Conservation (phyloP, 176 grass and related monocot genomes). For the Ensete ventricosum region DNA sequence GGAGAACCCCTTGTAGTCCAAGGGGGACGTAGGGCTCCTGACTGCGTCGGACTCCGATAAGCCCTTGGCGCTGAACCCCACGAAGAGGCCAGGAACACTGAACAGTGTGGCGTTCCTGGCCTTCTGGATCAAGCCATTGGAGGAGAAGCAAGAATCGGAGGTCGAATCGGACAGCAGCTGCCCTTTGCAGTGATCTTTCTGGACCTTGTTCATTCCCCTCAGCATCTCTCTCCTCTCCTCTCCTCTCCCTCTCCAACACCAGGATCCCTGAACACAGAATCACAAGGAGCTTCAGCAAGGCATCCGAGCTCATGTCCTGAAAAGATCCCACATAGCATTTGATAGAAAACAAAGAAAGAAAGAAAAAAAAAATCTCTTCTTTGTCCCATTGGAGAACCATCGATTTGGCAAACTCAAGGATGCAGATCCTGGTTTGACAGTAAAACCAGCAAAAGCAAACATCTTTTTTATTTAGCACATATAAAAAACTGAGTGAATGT, state of each 20-base stretch:
- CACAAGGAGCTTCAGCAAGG: not conserved
- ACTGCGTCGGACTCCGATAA: constrained; percentile 45
- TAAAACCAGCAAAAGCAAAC: not conserved
- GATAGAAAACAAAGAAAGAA: not conserved
- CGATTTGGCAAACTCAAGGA: not conserved
- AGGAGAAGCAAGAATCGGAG: constrained; percentile 3
- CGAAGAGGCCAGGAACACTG: constrained; percentile 55
- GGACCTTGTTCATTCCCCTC: constrained; percentile 3
- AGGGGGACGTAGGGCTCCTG: constrained; percentile 76
- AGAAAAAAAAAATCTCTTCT: not conserved
- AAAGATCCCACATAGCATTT: not conserved
- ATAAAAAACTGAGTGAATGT: no score
- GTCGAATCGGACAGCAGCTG: not conserved
- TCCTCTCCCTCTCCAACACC: not conserved
- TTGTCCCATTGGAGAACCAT: not conserved
- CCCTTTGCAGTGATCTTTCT: constrained; percentile 7
- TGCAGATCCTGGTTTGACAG: not conserved
- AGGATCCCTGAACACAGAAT: not conserved
- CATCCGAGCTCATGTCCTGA: not conserved
- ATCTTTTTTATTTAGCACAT: no score
- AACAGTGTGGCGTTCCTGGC: constrained; percentile 49
- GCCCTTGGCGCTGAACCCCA: constrained; percentile 51
- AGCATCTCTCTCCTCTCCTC: constrained; percentile 30
- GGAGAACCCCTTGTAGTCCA: constrained; percentile 59
- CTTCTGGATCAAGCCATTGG: constrained; percentile 17